These are phyloP conservation scores for Rutidosis leptorrhynchoides DNA, from an alignment of 129 eudicot species.

Conservation along the genomic window DNA sequence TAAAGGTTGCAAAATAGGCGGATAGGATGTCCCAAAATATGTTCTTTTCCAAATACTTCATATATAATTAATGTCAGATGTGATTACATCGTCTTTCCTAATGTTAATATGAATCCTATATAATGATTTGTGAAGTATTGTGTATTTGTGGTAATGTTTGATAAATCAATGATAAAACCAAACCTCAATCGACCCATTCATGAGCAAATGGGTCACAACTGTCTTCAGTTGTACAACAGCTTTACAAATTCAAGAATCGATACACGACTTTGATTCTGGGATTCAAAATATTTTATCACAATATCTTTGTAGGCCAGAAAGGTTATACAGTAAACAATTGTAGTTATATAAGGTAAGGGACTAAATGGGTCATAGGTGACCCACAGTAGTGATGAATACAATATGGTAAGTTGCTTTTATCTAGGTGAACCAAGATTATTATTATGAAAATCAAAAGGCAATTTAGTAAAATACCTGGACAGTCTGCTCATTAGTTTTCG, in stretches of 20 bases:
- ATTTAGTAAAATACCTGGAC: conserved; percentile 54
- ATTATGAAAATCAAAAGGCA: background rate
- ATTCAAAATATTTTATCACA: background rate
- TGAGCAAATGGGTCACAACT: background rate
- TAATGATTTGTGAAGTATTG: background rate
- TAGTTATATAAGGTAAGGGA: background rate
- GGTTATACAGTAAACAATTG: background rate
- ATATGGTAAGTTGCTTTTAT: background rate
- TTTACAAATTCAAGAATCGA: no score
- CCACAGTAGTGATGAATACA: background rate
- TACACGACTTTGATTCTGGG: background rate
- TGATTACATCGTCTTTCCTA: background rate
- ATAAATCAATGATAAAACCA: no score
- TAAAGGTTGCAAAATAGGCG: no score
- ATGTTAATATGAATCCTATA: background rate
- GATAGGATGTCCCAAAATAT: background rate
- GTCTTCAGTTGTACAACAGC: background rate
- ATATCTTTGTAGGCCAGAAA: background rate
- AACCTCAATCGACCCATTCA: background rate
- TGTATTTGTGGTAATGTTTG: background rate
- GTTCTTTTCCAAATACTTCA: background rate
- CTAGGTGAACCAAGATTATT: background rate
- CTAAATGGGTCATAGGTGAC: background rate
- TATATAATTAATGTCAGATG: background rate
- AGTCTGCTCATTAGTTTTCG: conserved; percentile 88